Base-by-base conservation (phyloP, 441 rosid genomes). In the Adansonia madagascariensis region DNA sequence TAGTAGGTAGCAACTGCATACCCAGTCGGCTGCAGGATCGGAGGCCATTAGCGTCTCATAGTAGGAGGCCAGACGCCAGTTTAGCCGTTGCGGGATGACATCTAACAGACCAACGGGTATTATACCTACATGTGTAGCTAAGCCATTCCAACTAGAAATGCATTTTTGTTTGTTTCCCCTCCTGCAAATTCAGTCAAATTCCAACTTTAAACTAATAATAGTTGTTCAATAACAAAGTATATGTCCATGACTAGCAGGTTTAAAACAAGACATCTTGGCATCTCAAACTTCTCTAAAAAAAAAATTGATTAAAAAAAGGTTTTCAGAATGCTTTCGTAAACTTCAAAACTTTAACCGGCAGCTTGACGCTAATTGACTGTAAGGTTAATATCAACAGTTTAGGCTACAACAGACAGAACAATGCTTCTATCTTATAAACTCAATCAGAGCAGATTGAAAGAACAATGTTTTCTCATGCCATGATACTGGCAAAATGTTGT, bases 1-100 rank as follows among this genome's bases (percentile, higher is more conserved):
- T 4, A 3, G 14, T n/a, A 9, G 35, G 43, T 47, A n/a, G 64
- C 41, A 11, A 15, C 0, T 20, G 22, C 69, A 71, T 84, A 95
- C 98, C 97, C 98, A 93, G 77, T 95, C 97, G 79, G 96, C 96
- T 6, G 97, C 98, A 73, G 98, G 90, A 76, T 93, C 95, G 61
- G 98, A 94, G 71, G 92, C 91, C 98, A 94, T 89, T 18, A 91
- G 82, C 14, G 98, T 91, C 83, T 93, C 98, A 75, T 75, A 88
- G 79, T 89, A 94, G 47, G 97, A 90, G 47, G 98, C 97, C 0
- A 92, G 91, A 0, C 97, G 98, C 98, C 98, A 94, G 82, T 93
- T 94, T 15, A 93, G 82, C 69, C 81, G 82, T 76, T 91, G 97
- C 31, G 98, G 98, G 47, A 91, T 78, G 62, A 93, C 91, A 73